A percentile compares a stretch with the other conserved stretches of the same genome.
Conservation (phyloP, 371 early-diverging fungal genomes). For the Mortierella sp. region DNA sequence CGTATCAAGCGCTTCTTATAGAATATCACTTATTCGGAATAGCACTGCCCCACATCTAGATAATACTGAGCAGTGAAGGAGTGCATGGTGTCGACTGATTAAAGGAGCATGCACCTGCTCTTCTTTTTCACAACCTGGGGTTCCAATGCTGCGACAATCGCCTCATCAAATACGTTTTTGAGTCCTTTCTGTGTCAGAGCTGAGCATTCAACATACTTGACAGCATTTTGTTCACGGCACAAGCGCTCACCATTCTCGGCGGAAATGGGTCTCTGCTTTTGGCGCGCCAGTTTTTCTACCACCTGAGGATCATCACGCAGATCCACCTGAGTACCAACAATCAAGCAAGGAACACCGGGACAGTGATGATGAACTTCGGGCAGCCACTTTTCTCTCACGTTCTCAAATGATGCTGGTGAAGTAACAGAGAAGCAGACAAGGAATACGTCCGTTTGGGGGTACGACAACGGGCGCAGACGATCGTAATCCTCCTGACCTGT, state of each 20-base stretch:
- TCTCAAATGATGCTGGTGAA: conserved; percentile 93
- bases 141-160: conserved; percentile 97
- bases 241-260: conserved; percentile 88
- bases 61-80: background rate
- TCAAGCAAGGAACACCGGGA: conserved; percentile 96
- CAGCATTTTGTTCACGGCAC: conserved; percentile 91
- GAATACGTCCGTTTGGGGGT: conserved; percentile 95
- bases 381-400: conserved; percentile 92
- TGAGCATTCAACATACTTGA: conserved; percentile 98
- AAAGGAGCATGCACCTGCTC: conserved; percentile 82
- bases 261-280: conserved; percentile 87
- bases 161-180: conserved; percentile 99
- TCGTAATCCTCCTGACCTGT: conserved; percentile 97
- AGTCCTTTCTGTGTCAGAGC: conserved; percentile 96
- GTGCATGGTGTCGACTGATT: conserved; percentile 30
- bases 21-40: background rate
- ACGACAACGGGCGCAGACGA: conserved; percentile 95
- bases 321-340: conserved; percentile 98
- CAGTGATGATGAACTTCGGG: conserved; percentile 97
- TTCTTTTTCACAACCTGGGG: conserved; percentile 89
- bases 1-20: too few relatives aligned
- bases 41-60: background rate
- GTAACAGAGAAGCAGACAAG: conserved; percentile 97
- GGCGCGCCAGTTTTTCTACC: conserved; percentile 84
- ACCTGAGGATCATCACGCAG: conserved; percentile 89